Evolutionary conservation across 2,329 filamentous ascomycete genomes (phyloP).

Genomic region (Neonectria faginata): DNA sequence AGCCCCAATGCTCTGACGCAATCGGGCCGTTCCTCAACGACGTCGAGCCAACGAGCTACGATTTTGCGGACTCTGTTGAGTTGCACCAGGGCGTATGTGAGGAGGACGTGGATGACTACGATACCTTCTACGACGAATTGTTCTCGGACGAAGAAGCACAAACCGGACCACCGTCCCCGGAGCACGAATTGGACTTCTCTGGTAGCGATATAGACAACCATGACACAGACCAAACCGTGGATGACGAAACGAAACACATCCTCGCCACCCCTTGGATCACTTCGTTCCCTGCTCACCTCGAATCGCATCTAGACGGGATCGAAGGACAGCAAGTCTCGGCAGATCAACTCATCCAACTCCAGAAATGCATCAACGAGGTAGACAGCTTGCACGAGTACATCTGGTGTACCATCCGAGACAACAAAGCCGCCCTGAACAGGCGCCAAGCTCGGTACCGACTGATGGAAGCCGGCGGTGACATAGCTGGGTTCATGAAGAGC

Average conservation of each 20-base stretch:
- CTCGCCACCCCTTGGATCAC: background rate
- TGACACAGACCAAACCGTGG: background rate
- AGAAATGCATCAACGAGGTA: conserved; percentile 25
- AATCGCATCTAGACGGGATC: background rate
- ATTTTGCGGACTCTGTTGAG: background rate
- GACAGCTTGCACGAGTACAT: conserved; percentile 21
- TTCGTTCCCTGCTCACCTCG: conserved; percentile 6
- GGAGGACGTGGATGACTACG: background rate
- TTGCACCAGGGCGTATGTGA: background rate
- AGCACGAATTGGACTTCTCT: background rate
- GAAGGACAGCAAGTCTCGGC: conserved; percentile 10
- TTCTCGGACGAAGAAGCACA: background rate
- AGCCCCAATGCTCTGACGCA: background rate
- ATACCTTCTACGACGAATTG: background rate
- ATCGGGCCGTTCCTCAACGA: background rate
- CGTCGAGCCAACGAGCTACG: too few relatives aligned
- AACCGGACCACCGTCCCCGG: background rate
- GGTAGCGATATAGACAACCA: background rate
- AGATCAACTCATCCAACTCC: conserved; percentile 24
- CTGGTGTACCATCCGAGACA: conserved; percentile 8
- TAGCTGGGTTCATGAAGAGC: conserved; percentile 35
- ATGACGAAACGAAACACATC: background rate
- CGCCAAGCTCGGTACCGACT: conserved; percentile 17
- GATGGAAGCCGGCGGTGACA: background rate
- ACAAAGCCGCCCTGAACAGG: conserved; percentile 9